phyloP scores from a whole-genome alignment of 768 basidiomycete species.

The Dictyophora rubrovolvata region DNA sequence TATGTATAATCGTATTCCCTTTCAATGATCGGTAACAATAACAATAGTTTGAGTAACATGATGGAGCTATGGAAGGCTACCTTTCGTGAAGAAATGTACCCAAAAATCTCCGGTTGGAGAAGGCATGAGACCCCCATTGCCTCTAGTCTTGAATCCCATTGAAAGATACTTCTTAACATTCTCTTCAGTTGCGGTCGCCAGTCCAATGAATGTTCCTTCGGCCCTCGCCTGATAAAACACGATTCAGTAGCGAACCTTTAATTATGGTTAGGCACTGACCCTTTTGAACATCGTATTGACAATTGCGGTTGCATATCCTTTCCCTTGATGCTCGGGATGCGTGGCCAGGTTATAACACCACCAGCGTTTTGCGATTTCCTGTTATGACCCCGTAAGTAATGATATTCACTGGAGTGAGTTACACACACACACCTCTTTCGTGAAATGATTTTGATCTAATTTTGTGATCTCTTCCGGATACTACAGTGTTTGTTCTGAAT shows the following conservation, averaged over 20 bases:
- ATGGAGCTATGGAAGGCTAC: too few species aligned
- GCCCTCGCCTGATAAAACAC: background rate
- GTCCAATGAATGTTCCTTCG: background rate
- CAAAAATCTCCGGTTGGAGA: background rate
- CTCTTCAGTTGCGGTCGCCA: background rate
- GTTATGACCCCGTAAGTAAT: too few species aligned
- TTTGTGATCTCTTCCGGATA: too few species aligned
- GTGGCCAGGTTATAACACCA: background rate
- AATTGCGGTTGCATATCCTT: background rate
- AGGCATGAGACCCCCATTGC: background rate
- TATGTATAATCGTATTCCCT: too few species aligned
- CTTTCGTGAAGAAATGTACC: background rate
- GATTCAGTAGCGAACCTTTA: too few species aligned
- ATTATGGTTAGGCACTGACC: background rate
- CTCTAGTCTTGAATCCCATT: background rate
- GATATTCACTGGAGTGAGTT: too few species aligned
- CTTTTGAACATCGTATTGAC: background rate
- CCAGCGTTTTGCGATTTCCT: background rate
- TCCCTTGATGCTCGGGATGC: background rate
- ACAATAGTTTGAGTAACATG: too few species aligned
- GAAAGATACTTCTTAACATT: background rate
- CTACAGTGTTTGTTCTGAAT: too few species aligned
- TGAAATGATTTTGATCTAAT: too few species aligned
- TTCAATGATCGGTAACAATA: too few species aligned
- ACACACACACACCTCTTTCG: too few species aligned